Conservation (phyloP, 495 filamentous ascomycete species). For the Lophium mytilinum region DNA sequence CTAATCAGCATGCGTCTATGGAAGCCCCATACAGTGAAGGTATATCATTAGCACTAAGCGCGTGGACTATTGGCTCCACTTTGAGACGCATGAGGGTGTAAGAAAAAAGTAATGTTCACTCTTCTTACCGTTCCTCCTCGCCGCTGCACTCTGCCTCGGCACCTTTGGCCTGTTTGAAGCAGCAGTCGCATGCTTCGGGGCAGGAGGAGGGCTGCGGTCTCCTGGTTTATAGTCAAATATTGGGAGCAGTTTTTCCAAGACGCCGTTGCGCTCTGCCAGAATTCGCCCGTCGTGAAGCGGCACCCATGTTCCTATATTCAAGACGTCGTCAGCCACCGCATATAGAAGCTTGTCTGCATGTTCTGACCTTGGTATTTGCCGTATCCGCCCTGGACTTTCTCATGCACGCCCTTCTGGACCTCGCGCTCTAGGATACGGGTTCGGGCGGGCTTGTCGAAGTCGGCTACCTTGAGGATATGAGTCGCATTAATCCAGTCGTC, state of each 20-base stretch:
- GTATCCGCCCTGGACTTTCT: constrained; percentile 97
- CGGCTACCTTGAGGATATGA: constrained; percentile 84
- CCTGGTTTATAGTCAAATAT: constrained; percentile 88
- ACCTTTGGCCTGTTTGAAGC: constrained; percentile 60
- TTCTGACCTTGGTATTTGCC: constrained; percentile 88
- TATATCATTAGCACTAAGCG: too few relatives aligned
- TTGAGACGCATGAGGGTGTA: background rate
- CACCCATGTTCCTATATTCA: constrained; percentile 78
- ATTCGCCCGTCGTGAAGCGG: constrained; percentile 71
- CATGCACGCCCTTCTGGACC: constrained; percentile 90
- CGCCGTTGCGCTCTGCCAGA: constrained; percentile 76
- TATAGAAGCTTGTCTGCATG: constrained; percentile 7
- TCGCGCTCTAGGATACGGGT: constrained; percentile 93
- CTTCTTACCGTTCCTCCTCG: constrained; percentile 13
- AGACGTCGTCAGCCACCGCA: constrained; percentile 15
- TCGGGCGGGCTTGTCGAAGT: constrained; percentile 80
- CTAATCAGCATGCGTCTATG: background rate
- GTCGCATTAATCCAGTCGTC: constrained; percentile 96
- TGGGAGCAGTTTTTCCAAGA: constrained; percentile 69
- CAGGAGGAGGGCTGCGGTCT: constrained; percentile 80
- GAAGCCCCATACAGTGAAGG: too few relatives aligned
- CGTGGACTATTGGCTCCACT: too few relatives aligned
- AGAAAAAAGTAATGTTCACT: background rate
- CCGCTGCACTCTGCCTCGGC: constrained; percentile 34
- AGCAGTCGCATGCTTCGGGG: constrained; percentile 78